Percentiles rank a stretch among this genome's conserved stretches.
Conservation (phyloP, 129 eudicot species). For the Saussurea involucrata region DNA sequence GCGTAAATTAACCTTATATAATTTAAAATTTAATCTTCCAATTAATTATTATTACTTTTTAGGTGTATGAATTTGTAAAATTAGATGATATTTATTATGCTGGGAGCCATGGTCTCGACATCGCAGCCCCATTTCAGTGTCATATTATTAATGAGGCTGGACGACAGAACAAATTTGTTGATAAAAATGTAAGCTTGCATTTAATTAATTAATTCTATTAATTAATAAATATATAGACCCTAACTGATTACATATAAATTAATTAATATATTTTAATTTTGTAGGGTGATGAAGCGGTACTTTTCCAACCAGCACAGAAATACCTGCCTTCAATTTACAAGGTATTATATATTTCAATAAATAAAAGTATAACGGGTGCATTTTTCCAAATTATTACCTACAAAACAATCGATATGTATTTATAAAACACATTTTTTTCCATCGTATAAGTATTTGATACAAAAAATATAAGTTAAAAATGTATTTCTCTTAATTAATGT, state of each 20-base stretch:
- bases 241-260: neutral
- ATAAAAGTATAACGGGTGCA: neutral
- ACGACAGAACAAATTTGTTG: constrained; percentile 15
- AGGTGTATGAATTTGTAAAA: constrained; percentile 40
- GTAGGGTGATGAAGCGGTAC: constrained; percentile 51
- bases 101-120: constrained; percentile 47
- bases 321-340: constrained; percentile 49
- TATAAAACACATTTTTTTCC: neutral
- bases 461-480: neutral
- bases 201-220: neutral
- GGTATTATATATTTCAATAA: constrained; percentile 18
- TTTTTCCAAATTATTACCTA: neutral
- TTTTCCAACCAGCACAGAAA: constrained; percentile 73
- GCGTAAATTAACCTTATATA: neutral
- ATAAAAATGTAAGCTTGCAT: constrained; percentile 19
- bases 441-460: neutral
- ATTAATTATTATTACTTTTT: neutral
- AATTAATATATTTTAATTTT: neutral
- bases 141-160: neutral
- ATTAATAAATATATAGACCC: too few species aligned
- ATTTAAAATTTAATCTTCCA: neutral
- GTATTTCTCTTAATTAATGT: neutral
- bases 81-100: constrained; percentile 41
- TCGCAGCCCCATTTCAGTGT: constrained; percentile 34
- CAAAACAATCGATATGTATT: neutral